These are phyloP conservation scores for Alloteropsis semialata DNA, from an alignment of 176 grass and related monocot genomes.

Conservation along the genomic window DNA sequence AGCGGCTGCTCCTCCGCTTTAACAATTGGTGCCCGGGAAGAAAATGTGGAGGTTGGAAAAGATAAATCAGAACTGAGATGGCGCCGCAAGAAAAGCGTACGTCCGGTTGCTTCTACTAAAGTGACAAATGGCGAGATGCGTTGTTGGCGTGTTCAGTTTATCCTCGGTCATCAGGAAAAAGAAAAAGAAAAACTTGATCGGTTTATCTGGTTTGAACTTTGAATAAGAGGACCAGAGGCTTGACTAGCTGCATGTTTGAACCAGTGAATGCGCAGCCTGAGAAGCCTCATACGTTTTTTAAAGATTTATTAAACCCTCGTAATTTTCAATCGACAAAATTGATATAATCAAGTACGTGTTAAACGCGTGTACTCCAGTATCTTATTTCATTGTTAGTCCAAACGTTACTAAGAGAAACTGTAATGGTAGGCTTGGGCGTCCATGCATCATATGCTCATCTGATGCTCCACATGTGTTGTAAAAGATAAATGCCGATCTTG, in stretches of 20 bases:
- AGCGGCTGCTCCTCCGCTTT: neutral
- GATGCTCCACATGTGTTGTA: no score
- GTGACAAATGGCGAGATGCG: neutral
- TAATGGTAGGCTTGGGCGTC: no score
- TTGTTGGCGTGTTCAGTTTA: neutral
- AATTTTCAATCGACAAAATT: no score
- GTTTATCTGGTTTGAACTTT: neutral
- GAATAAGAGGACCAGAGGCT: neutral
- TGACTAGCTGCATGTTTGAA: neutral
- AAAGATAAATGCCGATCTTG: no score
- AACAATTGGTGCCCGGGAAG: neutral
- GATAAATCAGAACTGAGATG: neutral
- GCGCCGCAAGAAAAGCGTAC: slow-evolving; percentile 7
- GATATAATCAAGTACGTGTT: no score
- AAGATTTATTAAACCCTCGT: no score
- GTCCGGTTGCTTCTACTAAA: slow-evolving; percentile 9
- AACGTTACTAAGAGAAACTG: no score
- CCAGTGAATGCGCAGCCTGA: neutral
- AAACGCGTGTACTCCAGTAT: no score
- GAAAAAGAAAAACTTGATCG: neutral
- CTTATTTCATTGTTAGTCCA: no score
- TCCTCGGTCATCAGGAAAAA: neutral
- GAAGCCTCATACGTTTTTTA: neutral
- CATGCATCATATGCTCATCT: no score
- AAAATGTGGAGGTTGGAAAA: neutral